Percentiles rank a stretch among this genome's conserved stretches.
Evolutionary conservation across 2,329 filamentous ascomycete genomes (phyloP).

Genomic region (Nemania sp.): DNA sequence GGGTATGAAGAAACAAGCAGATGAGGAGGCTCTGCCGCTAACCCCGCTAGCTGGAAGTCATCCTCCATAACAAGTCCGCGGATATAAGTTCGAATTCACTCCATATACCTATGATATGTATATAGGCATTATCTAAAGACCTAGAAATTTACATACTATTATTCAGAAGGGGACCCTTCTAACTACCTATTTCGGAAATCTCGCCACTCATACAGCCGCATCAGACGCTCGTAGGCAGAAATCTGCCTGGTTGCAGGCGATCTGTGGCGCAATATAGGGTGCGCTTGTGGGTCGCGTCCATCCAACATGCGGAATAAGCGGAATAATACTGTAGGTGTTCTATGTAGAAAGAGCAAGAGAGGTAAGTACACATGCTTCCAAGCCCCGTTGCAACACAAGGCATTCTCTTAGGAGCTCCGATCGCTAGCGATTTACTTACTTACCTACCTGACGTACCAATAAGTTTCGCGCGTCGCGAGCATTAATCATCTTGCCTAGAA

Average conservation of each 20-base stretch:
- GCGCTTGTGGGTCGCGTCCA: not conserved
- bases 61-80: not conserved
- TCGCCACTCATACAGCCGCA: not conserved
- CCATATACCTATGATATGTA: not conserved
- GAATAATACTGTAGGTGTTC: not conserved
- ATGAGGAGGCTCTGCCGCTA: conserved; percentile 3
- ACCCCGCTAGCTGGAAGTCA: not conserved
- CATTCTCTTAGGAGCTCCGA: not conserved
- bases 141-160: not conserved
- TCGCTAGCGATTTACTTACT: not conserved
- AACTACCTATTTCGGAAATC: too few relatives aligned
- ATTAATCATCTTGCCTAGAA: not conserved
- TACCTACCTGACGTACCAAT: not conserved
- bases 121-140: too few relatives aligned
- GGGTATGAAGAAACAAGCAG: not conserved
- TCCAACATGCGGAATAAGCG: not conserved
- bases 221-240: not conserved
- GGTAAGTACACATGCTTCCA: not conserved
- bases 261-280: not conserved
- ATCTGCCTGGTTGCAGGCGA: not conserved
- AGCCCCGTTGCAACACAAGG: not conserved
- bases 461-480: not conserved
- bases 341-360: not conserved
- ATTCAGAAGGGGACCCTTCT: not conserved
- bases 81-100: not conserved